Conservation (phyloP, 257 asterid genomes). For the Nicotiana noctiflora region DNA sequence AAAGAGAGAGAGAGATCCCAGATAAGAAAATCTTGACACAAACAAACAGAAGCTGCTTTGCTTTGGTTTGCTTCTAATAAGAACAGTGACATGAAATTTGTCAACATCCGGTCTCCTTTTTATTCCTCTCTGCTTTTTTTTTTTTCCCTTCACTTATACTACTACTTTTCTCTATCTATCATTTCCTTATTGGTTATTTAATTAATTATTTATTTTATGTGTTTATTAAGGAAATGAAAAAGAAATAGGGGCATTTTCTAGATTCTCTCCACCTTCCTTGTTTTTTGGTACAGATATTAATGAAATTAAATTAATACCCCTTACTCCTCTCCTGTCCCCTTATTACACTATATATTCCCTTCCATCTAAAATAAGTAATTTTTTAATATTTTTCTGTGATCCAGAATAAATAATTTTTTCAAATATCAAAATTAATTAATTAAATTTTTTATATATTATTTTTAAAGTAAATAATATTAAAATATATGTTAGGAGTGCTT, state of each 20-base stretch:
- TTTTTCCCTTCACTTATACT: conserved; percentile 18
- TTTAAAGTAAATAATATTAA: no score
- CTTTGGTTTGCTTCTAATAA: background rate
- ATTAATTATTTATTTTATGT: conserved; percentile 25
- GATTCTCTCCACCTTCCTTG: conserved; percentile 71
- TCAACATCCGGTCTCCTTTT: conserved; percentile 90
- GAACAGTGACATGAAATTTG: conserved; percentile 90
- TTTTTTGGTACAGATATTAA: conserved; percentile 54
- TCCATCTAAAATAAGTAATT: no score
- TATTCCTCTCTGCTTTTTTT: conserved; percentile 44
- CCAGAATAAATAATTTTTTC: no score
- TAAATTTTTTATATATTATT: no score
- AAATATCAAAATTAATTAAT: no score
- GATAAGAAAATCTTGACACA: conserved; percentile 76
- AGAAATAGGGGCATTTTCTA: conserved; percentile 32
- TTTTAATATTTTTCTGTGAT: no score
- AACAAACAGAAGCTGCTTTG: conserved; percentile 66
- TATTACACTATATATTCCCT: conserved; percentile 6
- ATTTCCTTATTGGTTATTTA: conserved; percentile 19
- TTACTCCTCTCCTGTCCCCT: background rate
- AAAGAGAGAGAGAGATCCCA: conserved; percentile 79
- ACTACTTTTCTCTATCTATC: conserved; percentile 6
- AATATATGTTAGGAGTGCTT: no score
- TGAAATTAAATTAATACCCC: conserved; percentile 19
- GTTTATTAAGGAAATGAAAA: conserved; percentile 45